Evolutionary conservation across 2,329 filamentous ascomycete genomes (phyloP).

Genomic region (Penicillium sp.): DNA sequence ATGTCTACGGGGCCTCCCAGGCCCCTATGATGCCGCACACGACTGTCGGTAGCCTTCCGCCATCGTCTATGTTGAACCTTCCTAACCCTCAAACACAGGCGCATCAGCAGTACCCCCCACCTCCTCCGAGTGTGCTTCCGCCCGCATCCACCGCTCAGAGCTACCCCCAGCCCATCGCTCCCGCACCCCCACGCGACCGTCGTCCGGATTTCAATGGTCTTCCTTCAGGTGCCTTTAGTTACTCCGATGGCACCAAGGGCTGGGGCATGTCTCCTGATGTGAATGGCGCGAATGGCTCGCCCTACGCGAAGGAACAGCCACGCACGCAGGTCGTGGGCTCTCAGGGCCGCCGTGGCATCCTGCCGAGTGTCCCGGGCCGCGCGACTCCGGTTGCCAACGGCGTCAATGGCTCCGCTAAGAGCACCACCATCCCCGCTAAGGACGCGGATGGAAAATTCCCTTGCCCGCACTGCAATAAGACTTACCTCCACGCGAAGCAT

Average conservation of each 20-base stretch:
- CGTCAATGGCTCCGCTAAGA: conserved; percentile 70
- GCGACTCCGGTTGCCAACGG: conserved; percentile 70
- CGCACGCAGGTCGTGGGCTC: conserved; percentile 89
- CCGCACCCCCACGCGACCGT: conserved; percentile 60
- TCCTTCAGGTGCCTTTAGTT: conserved; percentile 65
- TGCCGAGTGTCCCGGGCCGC: conserved; percentile 86
- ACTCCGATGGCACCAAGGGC: conserved; percentile 54
- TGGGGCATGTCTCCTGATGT: conserved; percentile 45
- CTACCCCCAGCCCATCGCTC: conserved; percentile 75
- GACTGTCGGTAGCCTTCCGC: conserved; percentile 45
- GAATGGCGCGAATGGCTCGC: conserved; percentile 41
- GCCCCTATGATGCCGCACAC: conserved; percentile 47
- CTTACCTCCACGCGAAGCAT: conserved; percentile 95
- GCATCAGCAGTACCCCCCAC: conserved; percentile 44
- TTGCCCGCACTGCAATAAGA: conserved; percentile 97
- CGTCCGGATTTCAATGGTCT: conserved; percentile 65
- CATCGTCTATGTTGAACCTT: conserved; percentile 46
- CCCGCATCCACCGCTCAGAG: conserved; percentile 67
- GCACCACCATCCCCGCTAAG: conserved; percentile 83
- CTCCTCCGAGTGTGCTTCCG: conserved; percentile 60
- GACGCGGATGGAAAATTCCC: conserved; percentile 98
- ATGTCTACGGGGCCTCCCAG: conserved; percentile 45
- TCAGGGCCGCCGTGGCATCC: conserved; percentile 85
- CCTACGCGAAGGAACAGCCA: conserved; percentile 46
- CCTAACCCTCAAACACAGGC: conserved; percentile 41